phyloP scores from a whole-genome alignment of 108 stramenopile genomes.

The Discostella pseudostelligera region DNA sequence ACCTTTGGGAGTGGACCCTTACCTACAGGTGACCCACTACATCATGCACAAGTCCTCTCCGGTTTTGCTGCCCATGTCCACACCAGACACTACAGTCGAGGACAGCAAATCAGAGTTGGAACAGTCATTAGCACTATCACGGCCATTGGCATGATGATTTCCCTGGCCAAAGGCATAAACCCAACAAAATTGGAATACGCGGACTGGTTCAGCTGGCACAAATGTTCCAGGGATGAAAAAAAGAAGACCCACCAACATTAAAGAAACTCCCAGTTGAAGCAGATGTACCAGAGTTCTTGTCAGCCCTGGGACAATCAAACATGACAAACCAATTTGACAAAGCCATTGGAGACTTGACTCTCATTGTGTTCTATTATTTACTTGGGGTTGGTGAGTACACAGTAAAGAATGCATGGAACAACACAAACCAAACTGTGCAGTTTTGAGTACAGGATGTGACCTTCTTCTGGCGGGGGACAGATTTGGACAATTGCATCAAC shows the following conservation, averaged over 20 bases:
- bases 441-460: background rate
- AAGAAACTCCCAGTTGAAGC: constrained; percentile 2
- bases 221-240: background rate
- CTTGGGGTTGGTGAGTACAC: constrained; percentile 4
- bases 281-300: background rate
- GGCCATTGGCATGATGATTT: constrained; percentile 17
- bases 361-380: constrained; percentile 14
- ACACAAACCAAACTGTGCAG: background rate
- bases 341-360: constrained; percentile 1
- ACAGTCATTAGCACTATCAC: constrained; percentile 14
- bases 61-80: background rate
- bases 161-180: constrained; percentile 9
- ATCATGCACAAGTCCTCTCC: background rate
- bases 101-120: constrained; percentile 6
- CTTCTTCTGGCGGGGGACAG: background rate
- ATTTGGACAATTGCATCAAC: background rate
- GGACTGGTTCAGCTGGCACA: background rate
- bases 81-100: background rate
- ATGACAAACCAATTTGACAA: background rate
- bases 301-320: background rate
- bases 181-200: constrained; percentile 2
- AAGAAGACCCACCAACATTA: background rate
- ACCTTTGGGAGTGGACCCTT: constrained; percentile 24
- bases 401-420: background rate
- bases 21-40: background rate